phyloP scores from a whole-genome alignment of 2,329 filamentous ascomycete genomes.

The Exophiala sp. region DNA sequence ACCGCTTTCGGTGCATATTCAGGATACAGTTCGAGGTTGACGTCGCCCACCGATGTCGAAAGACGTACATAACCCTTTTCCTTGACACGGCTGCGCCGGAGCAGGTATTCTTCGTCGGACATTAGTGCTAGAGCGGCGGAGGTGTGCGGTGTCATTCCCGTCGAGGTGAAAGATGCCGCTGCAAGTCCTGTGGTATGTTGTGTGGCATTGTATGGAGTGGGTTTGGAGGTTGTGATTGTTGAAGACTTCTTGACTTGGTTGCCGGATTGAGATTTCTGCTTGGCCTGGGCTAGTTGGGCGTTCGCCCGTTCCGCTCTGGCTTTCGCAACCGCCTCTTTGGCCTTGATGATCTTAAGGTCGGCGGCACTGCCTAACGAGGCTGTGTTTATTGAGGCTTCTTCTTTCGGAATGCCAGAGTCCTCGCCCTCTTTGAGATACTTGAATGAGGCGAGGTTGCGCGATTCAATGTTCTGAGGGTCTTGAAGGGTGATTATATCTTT shows the following conservation, averaged over 20 bases:
- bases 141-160: conserved; percentile 85
- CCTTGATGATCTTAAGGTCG: conserved; percentile 68
- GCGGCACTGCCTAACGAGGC: conserved; percentile 68
- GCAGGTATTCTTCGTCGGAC: conserved; percentile 93
- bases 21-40: conserved; percentile 84
- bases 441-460: conserved; percentile 77
- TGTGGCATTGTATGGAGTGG: conserved; percentile 71
- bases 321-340: conserved; percentile 88
- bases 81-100: conserved; percentile 83
- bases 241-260: conserved; percentile 25
- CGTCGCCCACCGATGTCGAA: conserved; percentile 72
- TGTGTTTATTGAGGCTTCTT: conserved; percentile 73
- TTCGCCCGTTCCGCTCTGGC: conserved; percentile 66
- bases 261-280: conserved; percentile 6
- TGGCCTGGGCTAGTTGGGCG: conserved; percentile 10
- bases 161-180: conserved; percentile 91
- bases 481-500: conserved; percentile 95
- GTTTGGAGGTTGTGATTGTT: conserved; percentile 29
- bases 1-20: conserved; percentile 89
- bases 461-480: conserved; percentile 83
- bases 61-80: conserved; percentile 87
- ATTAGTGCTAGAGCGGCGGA: conserved; percentile 78
- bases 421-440: conserved; percentile 81
- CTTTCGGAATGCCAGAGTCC: conserved; percentile 57
- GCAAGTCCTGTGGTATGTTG: conserved; percentile 84